A percentile compares a stretch with the other conserved stretches of the same genome.
These are phyloP conservation scores for Yamadazyma blattariae DNA, from an alignment of 1,139 yeast species.

Conservation along the genomic window DNA sequence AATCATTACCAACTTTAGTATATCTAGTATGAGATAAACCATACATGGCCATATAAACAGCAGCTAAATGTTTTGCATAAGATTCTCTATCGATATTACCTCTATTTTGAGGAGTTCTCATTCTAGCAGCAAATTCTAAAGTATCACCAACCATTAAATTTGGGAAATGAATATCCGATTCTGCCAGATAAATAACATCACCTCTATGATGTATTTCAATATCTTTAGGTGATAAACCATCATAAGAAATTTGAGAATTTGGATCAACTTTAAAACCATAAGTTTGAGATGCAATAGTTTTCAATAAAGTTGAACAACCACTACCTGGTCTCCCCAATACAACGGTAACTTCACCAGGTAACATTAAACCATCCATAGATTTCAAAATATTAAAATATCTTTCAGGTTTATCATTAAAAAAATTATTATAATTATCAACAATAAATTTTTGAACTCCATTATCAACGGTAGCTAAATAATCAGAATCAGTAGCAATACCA, in stretches of 20 bases:
- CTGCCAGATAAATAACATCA: conserved; percentile 53
- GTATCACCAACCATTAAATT: conserved; percentile 54
- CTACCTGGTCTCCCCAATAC: conserved; percentile 84
- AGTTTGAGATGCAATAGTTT: conserved; percentile 67
- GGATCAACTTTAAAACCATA: conserved; percentile 64
- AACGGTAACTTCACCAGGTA: conserved; percentile 71
- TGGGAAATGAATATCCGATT: conserved; percentile 54
- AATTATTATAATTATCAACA: conserved; percentile 27
- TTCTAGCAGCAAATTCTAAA: conserved; percentile 41
- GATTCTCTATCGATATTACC: conserved; percentile 37
- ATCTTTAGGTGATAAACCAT: conserved; percentile 29
- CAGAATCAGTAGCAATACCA: conserved; percentile 77
- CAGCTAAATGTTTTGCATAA: conserved; percentile 42
- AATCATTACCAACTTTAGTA: conserved; percentile 39
- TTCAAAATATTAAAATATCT: conserved; percentile 29
- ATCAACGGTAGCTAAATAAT: conserved; percentile 71
- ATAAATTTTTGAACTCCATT: conserved; percentile 39
- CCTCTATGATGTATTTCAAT: conserved; percentile 30
- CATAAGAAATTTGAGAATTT: conserved; percentile 40
- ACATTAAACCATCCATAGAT: conserved; percentile 31
- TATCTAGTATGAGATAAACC: conserved; percentile 36
- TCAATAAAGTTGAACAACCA: conserved; percentile 78
- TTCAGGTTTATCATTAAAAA: conserved; percentile 25
- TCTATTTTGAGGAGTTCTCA: conserved; percentile 43
- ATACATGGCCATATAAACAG: conserved; percentile 43